Base-by-base conservation (phyloP, 2,329 filamentous ascomycete species). In the Phialophora chinensis region DNA sequence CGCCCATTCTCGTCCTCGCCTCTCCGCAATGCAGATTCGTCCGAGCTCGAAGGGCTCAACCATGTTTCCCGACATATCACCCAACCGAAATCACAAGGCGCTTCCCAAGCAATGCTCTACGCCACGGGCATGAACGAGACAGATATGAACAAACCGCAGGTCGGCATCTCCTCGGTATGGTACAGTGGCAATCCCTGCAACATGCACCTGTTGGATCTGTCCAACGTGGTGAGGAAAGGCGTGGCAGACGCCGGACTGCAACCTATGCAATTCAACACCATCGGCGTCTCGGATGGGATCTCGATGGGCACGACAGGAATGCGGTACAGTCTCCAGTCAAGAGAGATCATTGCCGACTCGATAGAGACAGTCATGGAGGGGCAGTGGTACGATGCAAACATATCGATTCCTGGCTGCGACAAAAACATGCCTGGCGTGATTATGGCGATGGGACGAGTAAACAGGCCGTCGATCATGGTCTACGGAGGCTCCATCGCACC, bases 331-430 rank as follows among this genome's bases (percentile, higher is more conserved):
- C 85, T 97, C 60, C 95, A 98, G 83, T 96, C 92, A 73, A 87
- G 95, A 78, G 95, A 99, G 80, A 87, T 99, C 75, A 99, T 99
- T 74, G 95, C 95, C 75, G 95, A 99, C 82, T 96, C 91, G 69
- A 96, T 99, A 75, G 95, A 99, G 86, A 98, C 95, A 4, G 95
- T 99, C 74, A 99, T 98, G 93, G 90, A 93, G 72, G 95, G 93
- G 17, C 95, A 99, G 81, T 98, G 93, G 93, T 98, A 99, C 78
- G 95, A 99, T 79, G 94, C 89, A 73, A 98, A 98, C 80, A 91
- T 99, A 77, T 96, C 92, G 61, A 91, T 99, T 74, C 95, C 95
- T 14, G 95, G 95, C 57, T 99, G 95, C 81, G 95, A 99, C 86
- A 99, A 99, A 88, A 99, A 99, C 83, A 98, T 99, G 95, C 93